phyloP scores from a whole-genome alignment of 208 protist genomes.

The Crithidia expoeki region DNA sequence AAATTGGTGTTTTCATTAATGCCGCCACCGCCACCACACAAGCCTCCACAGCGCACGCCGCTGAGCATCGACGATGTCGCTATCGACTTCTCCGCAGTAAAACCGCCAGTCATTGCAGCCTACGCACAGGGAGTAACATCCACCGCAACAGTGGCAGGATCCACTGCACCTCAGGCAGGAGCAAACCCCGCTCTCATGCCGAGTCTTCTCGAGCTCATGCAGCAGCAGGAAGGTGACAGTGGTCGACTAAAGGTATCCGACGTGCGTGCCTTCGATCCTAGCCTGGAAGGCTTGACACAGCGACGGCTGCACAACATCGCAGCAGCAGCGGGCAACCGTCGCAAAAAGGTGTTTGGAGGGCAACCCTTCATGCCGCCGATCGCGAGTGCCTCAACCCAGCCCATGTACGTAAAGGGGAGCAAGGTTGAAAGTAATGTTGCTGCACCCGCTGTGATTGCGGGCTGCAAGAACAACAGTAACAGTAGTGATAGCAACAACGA shows the following conservation, averaged over 20 bases:
- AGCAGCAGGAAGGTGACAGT: constrained; percentile 26
- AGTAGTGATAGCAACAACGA: not conserved
- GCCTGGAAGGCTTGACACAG: constrained; percentile 29
- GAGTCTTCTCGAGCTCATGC: not conserved
- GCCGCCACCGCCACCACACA: not conserved
- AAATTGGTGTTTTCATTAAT: not conserved
- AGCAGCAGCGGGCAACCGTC: not conserved
- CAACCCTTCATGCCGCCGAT: constrained; percentile 5
- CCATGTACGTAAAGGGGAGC: too few relatives aligned
- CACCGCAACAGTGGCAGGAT: not conserved
- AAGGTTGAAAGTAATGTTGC: too few relatives aligned
- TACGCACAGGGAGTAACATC: too few relatives aligned
- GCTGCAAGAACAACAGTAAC: not conserved
- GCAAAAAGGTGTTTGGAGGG: constrained; percentile 21
- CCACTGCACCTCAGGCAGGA: constrained; percentile 9
- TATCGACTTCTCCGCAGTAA: constrained; percentile 71
- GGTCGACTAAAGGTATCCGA: constrained; percentile 25
- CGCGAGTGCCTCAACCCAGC: not conserved
- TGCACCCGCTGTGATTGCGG: too few relatives aligned
- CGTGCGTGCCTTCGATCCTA: constrained; percentile 34
- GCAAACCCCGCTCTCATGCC: not conserved
- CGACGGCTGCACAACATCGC: constrained; percentile 1
- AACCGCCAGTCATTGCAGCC: too few relatives aligned
- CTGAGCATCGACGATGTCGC: constrained; percentile 66
- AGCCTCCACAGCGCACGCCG: constrained; percentile 25